Evolutionary conservation across 768 basidiomycete species (phyloP).

Genomic region (Lentinus tigrinus): DNA sequence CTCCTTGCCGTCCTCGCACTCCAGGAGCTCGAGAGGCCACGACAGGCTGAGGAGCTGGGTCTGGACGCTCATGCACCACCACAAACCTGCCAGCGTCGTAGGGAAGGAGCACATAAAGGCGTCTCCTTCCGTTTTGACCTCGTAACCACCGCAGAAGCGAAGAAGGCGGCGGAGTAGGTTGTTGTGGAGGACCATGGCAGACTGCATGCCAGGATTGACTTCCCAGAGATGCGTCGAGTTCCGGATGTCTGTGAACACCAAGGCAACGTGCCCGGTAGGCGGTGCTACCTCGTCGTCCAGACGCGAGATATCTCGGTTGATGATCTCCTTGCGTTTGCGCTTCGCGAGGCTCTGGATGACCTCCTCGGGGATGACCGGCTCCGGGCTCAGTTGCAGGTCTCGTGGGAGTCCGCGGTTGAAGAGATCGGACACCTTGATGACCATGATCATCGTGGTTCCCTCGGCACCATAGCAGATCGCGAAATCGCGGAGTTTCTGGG

Average conservation of each 20-base stretch:
- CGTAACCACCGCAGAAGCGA: slow-evolving; percentile 91
- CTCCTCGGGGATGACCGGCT: slow-evolving; percentile 44
- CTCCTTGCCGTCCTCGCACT: slow-evolving; percentile 87
- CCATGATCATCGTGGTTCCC: slow-evolving; percentile 97
- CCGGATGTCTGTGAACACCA: slow-evolving; percentile 97
- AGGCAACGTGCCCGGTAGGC: slow-evolving; percentile 82
- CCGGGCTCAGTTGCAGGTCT: slow-evolving; percentile 45
- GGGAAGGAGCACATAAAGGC: slow-evolving; percentile 99
- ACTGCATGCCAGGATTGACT: slow-evolving; percentile 91
- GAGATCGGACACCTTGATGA: slow-evolving; percentile 78
- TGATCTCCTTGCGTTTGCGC: slow-evolving; percentile 40
- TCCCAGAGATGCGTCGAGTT: slow-evolving; percentile 99
- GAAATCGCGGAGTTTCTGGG: slow-evolving; percentile 94
- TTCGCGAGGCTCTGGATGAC: slow-evolving; percentile 30
- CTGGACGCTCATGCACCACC: slow-evolving; percentile 91
- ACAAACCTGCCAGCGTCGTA: slow-evolving; percentile 77
- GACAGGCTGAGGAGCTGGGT: slow-evolving; percentile 72
- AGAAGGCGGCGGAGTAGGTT: slow-evolving; percentile 79
- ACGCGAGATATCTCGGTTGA: slow-evolving; percentile 57
- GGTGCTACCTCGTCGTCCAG: slow-evolving; percentile 79
- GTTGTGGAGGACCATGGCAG: slow-evolving; percentile 91
- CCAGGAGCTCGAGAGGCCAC: slow-evolving; percentile 94
- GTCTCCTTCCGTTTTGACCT: slow-evolving; percentile 99
- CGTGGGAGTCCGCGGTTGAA: slow-evolving; percentile 48
- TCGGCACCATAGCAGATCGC: slow-evolving; percentile 96